Evolutionary conservation across 192 early-diverging fungal species (phyloP), one percentile per base, ranked within the genome.

Genomic region (Backusella tuberculispora): DNA sequence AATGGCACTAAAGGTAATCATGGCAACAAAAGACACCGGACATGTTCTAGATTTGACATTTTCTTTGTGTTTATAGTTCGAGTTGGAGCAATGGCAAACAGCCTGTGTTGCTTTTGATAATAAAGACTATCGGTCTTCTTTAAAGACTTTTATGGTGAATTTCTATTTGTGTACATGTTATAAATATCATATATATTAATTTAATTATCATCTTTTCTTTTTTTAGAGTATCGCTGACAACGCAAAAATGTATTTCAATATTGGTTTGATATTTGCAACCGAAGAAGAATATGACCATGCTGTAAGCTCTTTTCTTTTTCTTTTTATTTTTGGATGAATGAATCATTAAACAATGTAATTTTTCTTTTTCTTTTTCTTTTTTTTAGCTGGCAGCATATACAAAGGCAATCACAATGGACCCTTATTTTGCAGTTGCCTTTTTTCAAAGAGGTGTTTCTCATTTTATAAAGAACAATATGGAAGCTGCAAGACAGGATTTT

Each of bases 241-340:
- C 17, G 90, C 96, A 45, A 97, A 96, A 83, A 96, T 98, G 64
- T 95, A 96, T 81, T 99, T 98, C 83, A 99, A 98, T 82, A 95
- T 98, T 79, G 96, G 92, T 7, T 89, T 96, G 72, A 87, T 93
- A 47, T 89, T 89, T 65, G 86, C 94, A 4, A 92, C 90, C 29
- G 71, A 94, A 46, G 89, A 88, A 17, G 87, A 95, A 71, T 85
- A 91, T 79, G 85, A 92, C 24, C 88, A 85, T 74, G 97, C 96
- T 78, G 95, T 98, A 88, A 86, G 92, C 89, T 64, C 46, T 68
- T 34, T 19, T 73, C 66, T 12, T 48, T 48, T 48, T 48, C 9
- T n/a, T 56, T 43, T 50, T 71, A 9, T 38, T 15, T 24, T 43
- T 66, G 21, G n/a, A 4, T 68, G 47, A 53, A 38, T 40, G 64